Percentiles rank a stretch among this genome's conserved stretches.
Evolutionary conservation across 2,329 filamentous ascomycete genomes (phyloP).

Genomic region (Penicillium sp.): DNA sequence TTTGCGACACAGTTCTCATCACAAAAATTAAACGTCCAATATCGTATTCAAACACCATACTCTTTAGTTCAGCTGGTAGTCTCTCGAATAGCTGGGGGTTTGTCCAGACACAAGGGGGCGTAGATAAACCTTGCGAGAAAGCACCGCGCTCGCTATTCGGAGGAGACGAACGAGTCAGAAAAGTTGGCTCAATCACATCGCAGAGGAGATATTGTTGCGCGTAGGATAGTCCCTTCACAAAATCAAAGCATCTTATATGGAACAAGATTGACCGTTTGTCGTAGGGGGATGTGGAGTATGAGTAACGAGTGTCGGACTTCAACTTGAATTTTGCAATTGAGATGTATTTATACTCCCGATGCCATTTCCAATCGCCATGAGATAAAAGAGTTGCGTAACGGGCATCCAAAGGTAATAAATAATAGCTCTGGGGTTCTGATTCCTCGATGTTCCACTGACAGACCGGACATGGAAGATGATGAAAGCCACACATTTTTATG

Average conservation of each 20-base stretch:
- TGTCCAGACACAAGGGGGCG: neutral
- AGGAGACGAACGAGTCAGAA: neutral
- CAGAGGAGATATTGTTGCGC: neutral
- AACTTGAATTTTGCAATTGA: neutral
- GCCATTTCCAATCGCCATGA: neutral
- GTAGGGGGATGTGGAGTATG: neutral
- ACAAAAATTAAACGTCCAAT: conserved; percentile 11
- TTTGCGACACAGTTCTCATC: conserved; percentile 11
- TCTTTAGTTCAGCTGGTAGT: neutral
- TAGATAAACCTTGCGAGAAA: neutral
- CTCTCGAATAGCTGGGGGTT: neutral
- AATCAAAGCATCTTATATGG: neutral
- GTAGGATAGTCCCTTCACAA: neutral
- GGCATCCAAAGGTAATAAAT: neutral
- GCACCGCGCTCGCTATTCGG: neutral
- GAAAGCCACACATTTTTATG: neutral
- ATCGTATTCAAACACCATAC: conserved; percentile 5
- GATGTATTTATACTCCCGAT: neutral
- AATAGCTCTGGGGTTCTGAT: neutral
- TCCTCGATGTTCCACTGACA: neutral
- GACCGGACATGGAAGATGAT: neutral
- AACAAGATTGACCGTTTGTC: neutral
- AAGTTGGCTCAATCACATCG: neutral
- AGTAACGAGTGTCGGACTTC: neutral
- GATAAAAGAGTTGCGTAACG: neutral